Conservation (phyloP, 163 green algal genomes). For the Dunaliella salina region DNA sequence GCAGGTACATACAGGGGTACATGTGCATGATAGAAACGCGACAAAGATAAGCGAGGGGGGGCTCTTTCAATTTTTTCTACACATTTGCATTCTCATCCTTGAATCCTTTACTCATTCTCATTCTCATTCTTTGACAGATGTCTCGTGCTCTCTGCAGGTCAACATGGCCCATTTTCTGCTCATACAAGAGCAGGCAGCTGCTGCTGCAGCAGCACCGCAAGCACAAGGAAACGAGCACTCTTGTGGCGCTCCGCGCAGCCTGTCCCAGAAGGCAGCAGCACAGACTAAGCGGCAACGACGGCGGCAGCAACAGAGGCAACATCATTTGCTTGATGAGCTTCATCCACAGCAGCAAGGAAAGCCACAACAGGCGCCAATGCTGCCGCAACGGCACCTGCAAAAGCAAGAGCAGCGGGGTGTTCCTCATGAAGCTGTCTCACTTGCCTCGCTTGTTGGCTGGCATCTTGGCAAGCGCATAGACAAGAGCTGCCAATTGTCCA, state of each 20-base stretch:
- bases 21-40: too few species aligned
- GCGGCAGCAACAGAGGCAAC: background rate
- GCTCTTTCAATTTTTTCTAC: too few species aligned
- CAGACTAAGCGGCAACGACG: background rate
- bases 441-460: background rate
- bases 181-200: background rate
- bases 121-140: too few species aligned
- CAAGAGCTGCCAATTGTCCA: background rate
- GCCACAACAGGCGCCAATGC: background rate
- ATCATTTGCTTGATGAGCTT: background rate
- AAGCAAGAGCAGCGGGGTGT: background rate
- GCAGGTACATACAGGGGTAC: too few species aligned
- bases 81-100: too few species aligned
- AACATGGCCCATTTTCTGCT: conserved; percentile 10
- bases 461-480: background rate
- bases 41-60: too few species aligned
- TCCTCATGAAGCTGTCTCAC: background rate
- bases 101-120: too few species aligned
- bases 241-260: too few species aligned
- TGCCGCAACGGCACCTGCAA: background rate
- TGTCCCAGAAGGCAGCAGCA: background rate
- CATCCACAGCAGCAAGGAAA: background rate
- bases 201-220: background rate
- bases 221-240: background rate
- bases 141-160: background rate